Percentiles rank a stretch among this genome's conserved stretches.
These are phyloP conservation scores for Breynia disticha DNA, from an alignment of 441 rosid genomes.

Conservation along the genomic window DNA sequence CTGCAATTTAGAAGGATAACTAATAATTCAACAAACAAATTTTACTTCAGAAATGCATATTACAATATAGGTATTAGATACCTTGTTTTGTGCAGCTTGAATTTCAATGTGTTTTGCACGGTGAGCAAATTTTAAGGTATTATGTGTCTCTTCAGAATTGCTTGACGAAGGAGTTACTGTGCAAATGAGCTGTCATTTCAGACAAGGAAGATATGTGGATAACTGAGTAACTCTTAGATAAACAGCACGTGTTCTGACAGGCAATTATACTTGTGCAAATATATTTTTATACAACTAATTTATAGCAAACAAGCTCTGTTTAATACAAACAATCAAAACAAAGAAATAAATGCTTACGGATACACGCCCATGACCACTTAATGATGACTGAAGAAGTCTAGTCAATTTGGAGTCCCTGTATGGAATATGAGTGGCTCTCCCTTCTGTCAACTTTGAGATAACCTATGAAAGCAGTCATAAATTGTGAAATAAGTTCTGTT, in stretches of 20 bases:
- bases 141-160: slow-evolving; percentile 95
- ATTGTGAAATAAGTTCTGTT: background rate
- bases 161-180: slow-evolving; percentile 98
- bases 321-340: slow-evolving; percentile 27
- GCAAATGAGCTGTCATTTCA: slow-evolving; percentile 77
- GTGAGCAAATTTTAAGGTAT: slow-evolving; percentile 93
- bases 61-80: slow-evolving; percentile 13
- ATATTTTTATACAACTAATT: no score
- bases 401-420: slow-evolving; percentile 97
- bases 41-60: background rate
- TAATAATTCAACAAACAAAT: slow-evolving; percentile 8
- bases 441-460: slow-evolving; percentile 95
- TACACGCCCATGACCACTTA: slow-evolving; percentile 98
- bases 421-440: slow-evolving; percentile 89
- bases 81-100: slow-evolving; percentile 94
- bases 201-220: slow-evolving; percentile 2
- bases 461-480: slow-evolving; percentile 41
- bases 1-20: slow-evolving; percentile 37
- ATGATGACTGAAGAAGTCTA: slow-evolving; percentile 94
- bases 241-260: background rate
- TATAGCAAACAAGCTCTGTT: background rate
- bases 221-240: background rate
- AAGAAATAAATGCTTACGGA: slow-evolving; percentile 64
- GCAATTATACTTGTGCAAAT: no score
- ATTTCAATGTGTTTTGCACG: slow-evolving; percentile 98